A percentile compares a stretch with the other conserved stretches of the same genome.
phyloP scores from a whole-genome alignment of 805 yeast genomes.

The Isabelozyma rhagii region DNA sequence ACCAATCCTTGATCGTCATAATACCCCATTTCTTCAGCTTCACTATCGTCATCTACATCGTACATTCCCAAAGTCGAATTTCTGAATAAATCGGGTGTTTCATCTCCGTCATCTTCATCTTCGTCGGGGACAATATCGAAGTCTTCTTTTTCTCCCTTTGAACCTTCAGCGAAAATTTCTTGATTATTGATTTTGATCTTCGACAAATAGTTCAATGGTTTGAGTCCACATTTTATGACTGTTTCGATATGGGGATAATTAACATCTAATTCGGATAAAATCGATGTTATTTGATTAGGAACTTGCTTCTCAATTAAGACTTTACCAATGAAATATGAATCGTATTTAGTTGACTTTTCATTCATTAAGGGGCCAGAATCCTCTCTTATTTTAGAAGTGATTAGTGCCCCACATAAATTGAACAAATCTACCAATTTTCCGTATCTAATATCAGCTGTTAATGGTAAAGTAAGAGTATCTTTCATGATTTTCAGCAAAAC shows the following conservation, averaged over 20 bases:
- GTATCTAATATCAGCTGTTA: constrained; percentile 44
- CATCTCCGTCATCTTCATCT: constrained; percentile 65
- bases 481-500: constrained; percentile 58
- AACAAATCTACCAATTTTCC: constrained; percentile 53
- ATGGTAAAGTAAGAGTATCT: constrained; percentile 37
- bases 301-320: constrained; percentile 67
- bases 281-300: constrained; percentile 52
- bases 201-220: constrained; percentile 57
- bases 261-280: constrained; percentile 66
- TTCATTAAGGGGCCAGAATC: constrained; percentile 44
- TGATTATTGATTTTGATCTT: constrained; percentile 55
- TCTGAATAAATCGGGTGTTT: constrained; percentile 76
- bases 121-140: constrained; percentile 27
- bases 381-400: constrained; percentile 43
- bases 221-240: constrained; percentile 56
- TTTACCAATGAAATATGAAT: constrained; percentile 61
- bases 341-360: constrained; percentile 49
- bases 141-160: constrained; percentile 51
- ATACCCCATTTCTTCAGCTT: constrained; percentile 53
- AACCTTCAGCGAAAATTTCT: constrained; percentile 44
- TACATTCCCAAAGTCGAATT: constrained; percentile 95
- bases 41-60: constrained; percentile 72
- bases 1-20: constrained; percentile 37
- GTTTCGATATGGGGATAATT: constrained; percentile 66
- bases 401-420: constrained; percentile 44